These are phyloP conservation scores for Backusella morwellensis DNA, from an alignment of 192 early-diverging fungal species.

Conservation along the genomic window DNA sequence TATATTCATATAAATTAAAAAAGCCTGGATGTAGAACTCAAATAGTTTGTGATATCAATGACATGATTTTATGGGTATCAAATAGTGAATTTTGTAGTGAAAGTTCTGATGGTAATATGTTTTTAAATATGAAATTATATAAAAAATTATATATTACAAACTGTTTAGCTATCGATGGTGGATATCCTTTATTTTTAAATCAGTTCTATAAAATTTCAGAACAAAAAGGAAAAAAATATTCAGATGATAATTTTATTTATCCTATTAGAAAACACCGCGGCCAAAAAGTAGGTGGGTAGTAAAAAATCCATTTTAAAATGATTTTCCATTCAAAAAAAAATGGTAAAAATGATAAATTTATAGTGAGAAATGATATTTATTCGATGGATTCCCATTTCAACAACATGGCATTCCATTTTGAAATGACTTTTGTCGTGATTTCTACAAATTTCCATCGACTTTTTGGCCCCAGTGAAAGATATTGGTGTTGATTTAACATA, in stretches of 20 bases:
- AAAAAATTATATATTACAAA: neutral
- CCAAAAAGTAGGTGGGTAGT: too few species aligned
- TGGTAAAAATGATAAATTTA: too few species aligned
- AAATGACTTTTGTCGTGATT: too few species aligned
- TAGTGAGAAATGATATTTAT: too few species aligned
- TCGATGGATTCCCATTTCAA: too few species aligned
- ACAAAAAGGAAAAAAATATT: neutral
- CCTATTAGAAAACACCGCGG: neutral
- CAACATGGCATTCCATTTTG: too few species aligned
- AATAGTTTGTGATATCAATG: neutral
- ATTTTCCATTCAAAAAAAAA: too few species aligned
- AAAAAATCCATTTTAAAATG: too few species aligned
- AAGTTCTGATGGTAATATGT: conserved; percentile 8
- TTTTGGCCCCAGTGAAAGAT: too few species aligned
- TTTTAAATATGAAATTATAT: neutral
- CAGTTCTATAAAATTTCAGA: neutral
- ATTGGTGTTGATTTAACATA: too few species aligned
- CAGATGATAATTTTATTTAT: conserved; percentile 2
- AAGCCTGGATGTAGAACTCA: conserved; percentile 2
- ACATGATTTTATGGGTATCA: neutral
- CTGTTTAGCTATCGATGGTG: neutral
- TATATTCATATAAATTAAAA: conserved; percentile 8
- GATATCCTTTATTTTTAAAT: neutral
- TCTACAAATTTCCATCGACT: too few species aligned
- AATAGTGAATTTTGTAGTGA: neutral